Percentiles rank a stretch among this genome's conserved stretches.
These are phyloP conservation scores for Aspergillus sp. DNA, from an alignment of 2,329 filamentous ascomycete species.

Conservation along the genomic window DNA sequence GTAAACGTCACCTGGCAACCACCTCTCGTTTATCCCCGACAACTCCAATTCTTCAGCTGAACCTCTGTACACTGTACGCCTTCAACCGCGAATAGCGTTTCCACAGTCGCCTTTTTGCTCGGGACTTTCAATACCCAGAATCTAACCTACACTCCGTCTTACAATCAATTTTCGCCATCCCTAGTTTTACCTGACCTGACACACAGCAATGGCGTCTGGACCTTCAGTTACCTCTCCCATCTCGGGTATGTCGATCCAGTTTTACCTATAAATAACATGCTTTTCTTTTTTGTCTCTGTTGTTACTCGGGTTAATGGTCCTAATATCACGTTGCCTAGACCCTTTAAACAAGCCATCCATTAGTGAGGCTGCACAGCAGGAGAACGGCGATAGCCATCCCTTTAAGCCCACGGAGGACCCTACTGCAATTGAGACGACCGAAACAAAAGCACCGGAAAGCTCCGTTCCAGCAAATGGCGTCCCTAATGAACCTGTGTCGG, in stretches of 20 bases:
- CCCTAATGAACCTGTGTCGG: not conserved
- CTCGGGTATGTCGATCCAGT: slow-evolving; percentile 25
- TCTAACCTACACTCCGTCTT: not conserved
- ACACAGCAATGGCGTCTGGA: slow-evolving; percentile 33
- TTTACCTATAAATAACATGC: not conserved
- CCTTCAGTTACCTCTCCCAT: slow-evolving; percentile 14
- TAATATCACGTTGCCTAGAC: slow-evolving; percentile 20
- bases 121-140: slow-evolving; percentile 7
- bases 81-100: not conserved
- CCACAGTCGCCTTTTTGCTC: slow-evolving; percentile 17
- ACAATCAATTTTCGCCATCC: slow-evolving; percentile 13
- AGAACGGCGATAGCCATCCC: slow-evolving; percentile 8
- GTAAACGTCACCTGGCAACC: slow-evolving; percentile 38
- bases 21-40: slow-evolving; percentile 18
- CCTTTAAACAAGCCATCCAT: slow-evolving; percentile 1
- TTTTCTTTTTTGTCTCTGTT: not conserved
- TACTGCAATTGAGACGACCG: slow-evolving; percentile 4
- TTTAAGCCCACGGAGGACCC: slow-evolving; percentile 4
- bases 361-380: slow-evolving; percentile 2
- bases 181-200: slow-evolving; percentile 4
- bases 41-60: slow-evolving; percentile 17
- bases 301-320: not conserved
- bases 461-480: not conserved
- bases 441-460: slow-evolving; percentile 10
- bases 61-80: slow-evolving; percentile 7